Evolutionary conservation across 257 asterid genomes (phyloP).

Genomic region (Cordia subcordata): DNA sequence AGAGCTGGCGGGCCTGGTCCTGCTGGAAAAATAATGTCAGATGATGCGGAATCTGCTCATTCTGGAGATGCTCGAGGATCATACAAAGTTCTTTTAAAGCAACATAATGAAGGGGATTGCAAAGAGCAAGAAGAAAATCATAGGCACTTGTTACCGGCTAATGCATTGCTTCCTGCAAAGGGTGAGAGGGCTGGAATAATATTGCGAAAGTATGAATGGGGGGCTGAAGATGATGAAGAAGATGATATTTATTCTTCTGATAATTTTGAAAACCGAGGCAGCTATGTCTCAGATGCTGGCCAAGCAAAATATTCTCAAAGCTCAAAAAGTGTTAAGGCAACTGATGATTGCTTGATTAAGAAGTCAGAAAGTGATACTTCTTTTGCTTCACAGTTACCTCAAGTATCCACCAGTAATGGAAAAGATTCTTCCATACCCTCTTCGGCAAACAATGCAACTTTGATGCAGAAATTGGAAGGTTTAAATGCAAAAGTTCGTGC

Average conservation of each 20-base stretch:
- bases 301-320: slow-evolving; percentile 38
- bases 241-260: slow-evolving; percentile 37
- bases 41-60: slow-evolving; percentile 41
- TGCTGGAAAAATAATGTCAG: slow-evolving; percentile 37
- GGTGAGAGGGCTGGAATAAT: slow-evolving; percentile 26
- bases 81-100: slow-evolving; percentile 42
- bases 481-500: slow-evolving; percentile 73
- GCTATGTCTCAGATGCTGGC: slow-evolving; percentile 29
- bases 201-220: slow-evolving; percentile 65
- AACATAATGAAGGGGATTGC: slow-evolving; percentile 40
- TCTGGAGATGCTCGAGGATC: slow-evolving; percentile 44
- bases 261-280: slow-evolving; percentile 30
- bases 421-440: slow-evolving; percentile 34
- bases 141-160: slow-evolving; percentile 33
- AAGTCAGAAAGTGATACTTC: slow-evolving; percentile 31
- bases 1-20: slow-evolving; percentile 48
- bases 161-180: slow-evolving; percentile 33
- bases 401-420: slow-evolving; percentile 24
- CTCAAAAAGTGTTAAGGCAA: slow-evolving; percentile 19
- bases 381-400: slow-evolving; percentile 33
- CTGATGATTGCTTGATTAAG: slow-evolving; percentile 34
- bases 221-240: slow-evolving; percentile 59
- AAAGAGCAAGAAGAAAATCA: slow-evolving; percentile 50
- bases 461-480: slow-evolving; percentile 78
- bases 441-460: slow-evolving; percentile 39